Evolutionary conservation across 176 grass and related monocot species (phyloP), one percentile per base, ranked within the genome.

Genomic region (Saccharum officinarum): DNA sequence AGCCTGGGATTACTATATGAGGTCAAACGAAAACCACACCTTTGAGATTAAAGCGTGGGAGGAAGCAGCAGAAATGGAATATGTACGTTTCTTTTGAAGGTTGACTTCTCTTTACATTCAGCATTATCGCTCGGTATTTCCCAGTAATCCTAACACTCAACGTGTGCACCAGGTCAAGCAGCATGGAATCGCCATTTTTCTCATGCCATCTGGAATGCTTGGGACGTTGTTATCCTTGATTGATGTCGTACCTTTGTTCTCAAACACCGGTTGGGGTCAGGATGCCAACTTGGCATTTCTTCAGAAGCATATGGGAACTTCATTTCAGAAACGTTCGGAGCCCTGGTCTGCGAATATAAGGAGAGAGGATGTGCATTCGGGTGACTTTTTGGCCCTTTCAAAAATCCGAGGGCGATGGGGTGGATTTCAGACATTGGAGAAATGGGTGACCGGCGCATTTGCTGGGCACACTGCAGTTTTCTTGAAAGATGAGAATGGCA

Each of bases 391-490:
- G 52, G 97, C 94, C 49, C 84, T 96, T 22, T 99, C 97, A 17
- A 99, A 99, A 80, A 96, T 99, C 44, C 81, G 93, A 38, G 97
- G 97, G 34, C 93, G 97, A 34, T 99, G 97, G 97, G 97, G 97
- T 69, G 97, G 97, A 23, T 99, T 99, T 78, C 90, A 99, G 80
- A 94, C 94, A 42, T 82, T 99, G 70, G 97, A 96, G 84, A 99
- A 99, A 88, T 99, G 97, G 97, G 97, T 96, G 57, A 96, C 94
- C 11, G 97, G 97, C 9, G 94, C 97, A 77, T 99, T 99, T 71
- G 97, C 97, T 80, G 97, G 97, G 25, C 97, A 99, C 70, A 99
- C 97, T 68, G 94, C 94, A 18, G 97, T 97, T 50, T 91, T 90
- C 82, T 82, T 99, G 77, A 99, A 99, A 79, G 97, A 99, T 90